A percentile compares a stretch with the other conserved stretches of the same genome.
These are phyloP conservation scores for Boechera retrofracta DNA, from an alignment of 345 rosid genomes.

Conservation along the genomic window DNA sequence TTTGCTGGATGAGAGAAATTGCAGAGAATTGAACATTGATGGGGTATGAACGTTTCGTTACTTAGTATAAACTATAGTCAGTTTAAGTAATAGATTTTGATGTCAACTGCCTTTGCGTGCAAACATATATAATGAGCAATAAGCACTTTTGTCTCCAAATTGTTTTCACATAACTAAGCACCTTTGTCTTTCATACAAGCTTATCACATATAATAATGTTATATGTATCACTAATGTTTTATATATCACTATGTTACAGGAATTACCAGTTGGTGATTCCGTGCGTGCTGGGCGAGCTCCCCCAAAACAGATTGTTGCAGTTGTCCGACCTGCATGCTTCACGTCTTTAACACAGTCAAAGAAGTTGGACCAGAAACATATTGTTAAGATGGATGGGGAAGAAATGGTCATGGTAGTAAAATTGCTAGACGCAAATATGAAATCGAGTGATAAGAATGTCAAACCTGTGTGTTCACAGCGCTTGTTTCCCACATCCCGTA, in stretches of 20 bases:
- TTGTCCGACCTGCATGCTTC: constrained; percentile 63
- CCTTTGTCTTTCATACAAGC: background rate
- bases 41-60: constrained; percentile 53
- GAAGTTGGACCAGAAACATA: constrained; percentile 60
- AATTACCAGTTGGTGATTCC: constrained; percentile 47
- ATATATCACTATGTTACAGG: constrained; percentile 49
- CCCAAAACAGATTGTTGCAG: constrained; percentile 67
- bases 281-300: constrained; percentile 58
- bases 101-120: background rate
- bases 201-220: background rate
- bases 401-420: constrained; percentile 62
- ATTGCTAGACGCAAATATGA: constrained; percentile 31
- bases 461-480: constrained; percentile 40
- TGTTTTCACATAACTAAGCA: background rate
- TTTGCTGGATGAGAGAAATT: constrained; percentile 54
- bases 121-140: background rate
- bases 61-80: constrained; percentile 6
- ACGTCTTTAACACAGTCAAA: constrained; percentile 45
- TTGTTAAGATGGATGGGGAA: constrained; percentile 48
- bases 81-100: constrained; percentile 9
- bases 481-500: constrained; percentile 48
- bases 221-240: background rate
- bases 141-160: background rate
- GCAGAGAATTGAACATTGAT: constrained; percentile 55
- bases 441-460: constrained; percentile 28